Base-by-base conservation (phyloP, 1,284 basidiomycete genomes). In the Cryptococcus sp. region DNA sequence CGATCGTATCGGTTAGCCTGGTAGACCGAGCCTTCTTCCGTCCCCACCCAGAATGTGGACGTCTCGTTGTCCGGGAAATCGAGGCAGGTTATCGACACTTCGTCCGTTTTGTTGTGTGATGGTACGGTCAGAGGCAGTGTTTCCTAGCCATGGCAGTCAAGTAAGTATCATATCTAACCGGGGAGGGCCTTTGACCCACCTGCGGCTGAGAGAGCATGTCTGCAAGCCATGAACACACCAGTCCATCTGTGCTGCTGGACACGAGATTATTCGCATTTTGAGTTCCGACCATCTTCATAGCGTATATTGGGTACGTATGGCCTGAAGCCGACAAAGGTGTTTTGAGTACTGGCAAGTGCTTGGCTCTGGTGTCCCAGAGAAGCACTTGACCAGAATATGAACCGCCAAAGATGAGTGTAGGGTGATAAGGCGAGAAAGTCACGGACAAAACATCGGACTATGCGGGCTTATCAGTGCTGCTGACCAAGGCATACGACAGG, bases 201-300 rank as follows among this genome's bases (percentile, higher is more conserved):
- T 95, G 93, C 4, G 96, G 96, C 70, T 93, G 89, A 1, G 94
- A 92, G 37, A 99, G 85, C 93, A 99, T 97, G 79, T 99, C 96
- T 3, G 97, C 89, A 40, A 95, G 82, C 96, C 96, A 99, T 72
- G 89, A 91, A 77, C 96, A 99, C 3, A 99, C 90, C 22, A 89
- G 89, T 0, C 96, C 96, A 74, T 99, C 96, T 1, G 94, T 97
- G 64, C 90, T 93, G 63, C 90, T 92, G 17, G 93, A 93, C 57
- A 99, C 91, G 55, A 99, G 80, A 72, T 95, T 96, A 77, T 98
- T 93, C 5, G 96, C 96, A 74, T 99, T 97, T 74, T 97, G 94
- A 3, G 94, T 96, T 11, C 96, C 96, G 22, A 98, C 90, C 85
- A 97, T 91, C 68, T 91, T 88, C 85, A 99, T 93, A 0, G 89